A percentile compares a stretch with the other conserved stretches of the same genome.
phyloP scores from a whole-genome alignment of 2,329 filamentous ascomycete genomes.

The Orbilia quercus region DNA sequence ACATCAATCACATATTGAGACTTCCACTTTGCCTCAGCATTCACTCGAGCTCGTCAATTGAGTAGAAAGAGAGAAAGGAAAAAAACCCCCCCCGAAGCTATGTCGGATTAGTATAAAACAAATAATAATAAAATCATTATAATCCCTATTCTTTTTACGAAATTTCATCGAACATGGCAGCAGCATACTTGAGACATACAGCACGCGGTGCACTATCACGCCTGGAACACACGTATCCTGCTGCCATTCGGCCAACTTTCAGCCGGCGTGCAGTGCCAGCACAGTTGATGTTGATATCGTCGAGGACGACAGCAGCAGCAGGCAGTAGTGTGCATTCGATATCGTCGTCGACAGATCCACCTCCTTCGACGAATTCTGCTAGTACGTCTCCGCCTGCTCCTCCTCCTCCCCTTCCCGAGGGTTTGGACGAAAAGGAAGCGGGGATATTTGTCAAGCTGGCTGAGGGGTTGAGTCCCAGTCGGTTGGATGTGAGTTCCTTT shows the following conservation, averaged over 20 bases:
- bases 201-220: neutral
- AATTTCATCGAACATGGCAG: neutral
- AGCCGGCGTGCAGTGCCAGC: neutral
- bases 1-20: no score
- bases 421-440: constrained; percentile 70
- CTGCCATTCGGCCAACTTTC: neutral
- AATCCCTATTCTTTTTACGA: no score
- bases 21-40: no score
- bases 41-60: no score
- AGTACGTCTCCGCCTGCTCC: no score
- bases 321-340: no score
- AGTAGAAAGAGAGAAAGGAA: no score
- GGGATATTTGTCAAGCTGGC: constrained; percentile 68
- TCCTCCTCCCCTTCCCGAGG: no score
- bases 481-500: constrained; percentile 60
- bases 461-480: constrained; percentile 60
- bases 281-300: constrained; percentile 18
- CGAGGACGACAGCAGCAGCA: no score
- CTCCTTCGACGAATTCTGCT: no score
- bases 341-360: constrained; percentile 57
- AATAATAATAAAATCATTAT: no score
- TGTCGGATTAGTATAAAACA: neutral
- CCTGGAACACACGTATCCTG: neutral
- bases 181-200: neutral
- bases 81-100: no score